Percentiles rank a stretch among this genome's conserved stretches.
phyloP scores from a whole-genome alignment of 768 basidiomycete species.

The Gloeopeniophorella convolvens region DNA sequence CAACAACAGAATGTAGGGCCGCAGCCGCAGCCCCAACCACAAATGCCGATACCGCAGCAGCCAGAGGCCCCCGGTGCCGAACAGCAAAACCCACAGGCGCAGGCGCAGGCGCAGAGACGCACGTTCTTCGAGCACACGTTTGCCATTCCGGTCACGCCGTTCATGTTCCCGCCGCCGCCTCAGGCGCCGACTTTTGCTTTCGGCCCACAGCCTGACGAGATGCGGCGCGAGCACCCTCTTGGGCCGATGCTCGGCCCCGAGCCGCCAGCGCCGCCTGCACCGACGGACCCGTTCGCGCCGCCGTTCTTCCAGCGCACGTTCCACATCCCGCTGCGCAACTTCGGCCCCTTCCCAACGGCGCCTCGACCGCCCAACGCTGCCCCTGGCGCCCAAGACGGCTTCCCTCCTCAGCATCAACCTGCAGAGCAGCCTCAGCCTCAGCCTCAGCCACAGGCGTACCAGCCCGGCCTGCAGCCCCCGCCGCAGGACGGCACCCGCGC shows the following conservation, averaged over 20 bases:
- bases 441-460: not conserved
- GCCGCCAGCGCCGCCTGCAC: not conserved
- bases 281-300: slow-evolving; percentile 1
- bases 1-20: not conserved
- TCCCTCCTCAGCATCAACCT: no score
- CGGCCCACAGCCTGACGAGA: no score
- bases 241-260: no score
- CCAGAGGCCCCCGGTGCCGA: no score
- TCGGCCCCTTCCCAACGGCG: not conserved
- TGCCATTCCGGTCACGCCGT: slow-evolving; percentile 3
- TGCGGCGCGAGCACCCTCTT: no score
- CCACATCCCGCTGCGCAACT: slow-evolving; percentile 4
- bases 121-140: slow-evolving; percentile 16
- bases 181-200: not conserved
- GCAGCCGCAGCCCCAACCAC: slow-evolving; percentile 12
- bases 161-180: not conserved
- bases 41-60: not conserved
- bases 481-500: slow-evolving; percentile 12
- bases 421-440: slow-evolving; percentile 14
- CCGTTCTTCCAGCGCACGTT: slow-evolving; percentile 1
- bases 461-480: slow-evolving; percentile 11
- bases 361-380: not conserved
- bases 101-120: not conserved
- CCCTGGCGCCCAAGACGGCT: not conserved
- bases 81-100: slow-evolving; percentile 1